phyloP scores from a whole-genome alignment of 2,329 filamentous ascomycete species.

The Dothiorella sarmentorum region DNA sequence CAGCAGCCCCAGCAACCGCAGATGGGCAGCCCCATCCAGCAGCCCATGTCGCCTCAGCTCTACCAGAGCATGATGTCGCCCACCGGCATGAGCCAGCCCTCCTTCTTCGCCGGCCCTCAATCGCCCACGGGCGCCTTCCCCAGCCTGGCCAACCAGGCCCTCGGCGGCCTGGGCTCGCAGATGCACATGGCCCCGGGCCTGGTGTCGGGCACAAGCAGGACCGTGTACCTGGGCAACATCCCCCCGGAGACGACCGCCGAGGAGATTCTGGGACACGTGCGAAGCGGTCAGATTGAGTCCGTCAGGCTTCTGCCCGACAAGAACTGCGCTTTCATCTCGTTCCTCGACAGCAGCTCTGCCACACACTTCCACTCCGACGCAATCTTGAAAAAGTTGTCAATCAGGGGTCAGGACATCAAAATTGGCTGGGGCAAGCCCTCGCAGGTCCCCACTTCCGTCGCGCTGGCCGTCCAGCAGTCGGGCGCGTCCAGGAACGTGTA shows the following conservation, averaged over 20 bases:
- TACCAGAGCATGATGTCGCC: slow-evolving; percentile 86
- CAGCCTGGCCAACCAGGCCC: slow-evolving; percentile 57
- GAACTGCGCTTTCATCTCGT: slow-evolving; percentile 99
- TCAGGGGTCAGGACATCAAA: slow-evolving; percentile 99
- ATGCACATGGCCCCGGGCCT: slow-evolving; percentile 75
- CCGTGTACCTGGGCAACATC: slow-evolving; percentile 96
- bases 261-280: slow-evolving; percentile 92
- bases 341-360: slow-evolving; percentile 93
- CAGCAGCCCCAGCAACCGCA: slow-evolving; percentile 60
- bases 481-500: slow-evolving; percentile 97
- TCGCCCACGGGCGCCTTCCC: slow-evolving; percentile 78
- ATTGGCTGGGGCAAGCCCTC: slow-evolving; percentile 99
- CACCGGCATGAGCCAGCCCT: slow-evolving; percentile 74
- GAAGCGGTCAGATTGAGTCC: slow-evolving; percentile 98
- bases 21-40: slow-evolving; percentile 70
- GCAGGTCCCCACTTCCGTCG: slow-evolving; percentile 94
- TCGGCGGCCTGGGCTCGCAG: slow-evolving; percentile 66
- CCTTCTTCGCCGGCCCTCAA: slow-evolving; percentile 77
- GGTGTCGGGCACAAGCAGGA: slow-evolving; percentile 87
- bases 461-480: slow-evolving; percentile 95
- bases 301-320: slow-evolving; percentile 94
- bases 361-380: slow-evolving; percentile 99
- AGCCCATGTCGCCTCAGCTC: slow-evolving; percentile 70
- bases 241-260: slow-evolving; percentile 96
- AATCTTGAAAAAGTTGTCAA: slow-evolving; percentile 98